Conservation (phyloP, 2,329 filamentous ascomycete genomes). For the Verticillium klebahnii region DNA sequence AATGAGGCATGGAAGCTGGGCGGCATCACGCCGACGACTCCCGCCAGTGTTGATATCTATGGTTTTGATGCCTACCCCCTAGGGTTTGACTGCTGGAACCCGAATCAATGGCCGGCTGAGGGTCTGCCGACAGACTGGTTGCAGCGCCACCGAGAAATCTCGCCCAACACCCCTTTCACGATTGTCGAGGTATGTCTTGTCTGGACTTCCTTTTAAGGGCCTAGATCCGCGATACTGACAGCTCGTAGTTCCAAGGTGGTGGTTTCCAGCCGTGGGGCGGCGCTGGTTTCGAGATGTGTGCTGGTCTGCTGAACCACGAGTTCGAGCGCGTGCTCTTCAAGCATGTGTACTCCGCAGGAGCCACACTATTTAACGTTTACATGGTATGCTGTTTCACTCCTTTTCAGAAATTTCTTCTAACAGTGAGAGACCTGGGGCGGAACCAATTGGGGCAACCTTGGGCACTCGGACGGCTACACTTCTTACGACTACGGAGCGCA, state of each 20-base stretch:
- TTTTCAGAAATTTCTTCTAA: too few relatives aligned
- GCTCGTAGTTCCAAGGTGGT: slow-evolving; percentile 52
- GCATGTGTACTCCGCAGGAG: slow-evolving; percentile 59
- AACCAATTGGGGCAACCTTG: slow-evolving; percentile 74
- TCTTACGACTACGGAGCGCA: slow-evolving; percentile 41
- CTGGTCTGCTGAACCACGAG: slow-evolving; percentile 57
- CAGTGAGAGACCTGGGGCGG: slow-evolving; percentile 55
- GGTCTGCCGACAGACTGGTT: slow-evolving; percentile 55
- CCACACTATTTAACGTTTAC: slow-evolving; percentile 64
- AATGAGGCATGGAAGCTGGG: slow-evolving; percentile 54
- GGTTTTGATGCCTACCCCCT: slow-evolving; percentile 46
- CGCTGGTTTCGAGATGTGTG: slow-evolving; percentile 60
- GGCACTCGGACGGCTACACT: slow-evolving; percentile 56
- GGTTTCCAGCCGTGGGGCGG: slow-evolving; percentile 70
- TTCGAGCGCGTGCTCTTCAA: slow-evolving; percentile 74
- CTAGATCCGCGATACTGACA: slow-evolving; percentile 17
- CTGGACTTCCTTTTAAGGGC: background rate
- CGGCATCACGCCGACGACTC: slow-evolving; percentile 13
- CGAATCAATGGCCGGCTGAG: slow-evolving; percentile 52
- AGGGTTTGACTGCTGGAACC: slow-evolving; percentile 40
- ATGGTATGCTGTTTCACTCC: slow-evolving; percentile 44
- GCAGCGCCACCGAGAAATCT: slow-evolving; percentile 51
- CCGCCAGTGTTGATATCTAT: slow-evolving; percentile 28
- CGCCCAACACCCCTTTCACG: slow-evolving; percentile 61
- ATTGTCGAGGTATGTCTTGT: slow-evolving; percentile 44